A percentile compares a stretch with the other conserved stretches of the same genome.
These are phyloP conservation scores for Aspergillus clavatus DNA, from an alignment of 2,329 filamentous ascomycete genomes.

Conservation along the genomic window DNA sequence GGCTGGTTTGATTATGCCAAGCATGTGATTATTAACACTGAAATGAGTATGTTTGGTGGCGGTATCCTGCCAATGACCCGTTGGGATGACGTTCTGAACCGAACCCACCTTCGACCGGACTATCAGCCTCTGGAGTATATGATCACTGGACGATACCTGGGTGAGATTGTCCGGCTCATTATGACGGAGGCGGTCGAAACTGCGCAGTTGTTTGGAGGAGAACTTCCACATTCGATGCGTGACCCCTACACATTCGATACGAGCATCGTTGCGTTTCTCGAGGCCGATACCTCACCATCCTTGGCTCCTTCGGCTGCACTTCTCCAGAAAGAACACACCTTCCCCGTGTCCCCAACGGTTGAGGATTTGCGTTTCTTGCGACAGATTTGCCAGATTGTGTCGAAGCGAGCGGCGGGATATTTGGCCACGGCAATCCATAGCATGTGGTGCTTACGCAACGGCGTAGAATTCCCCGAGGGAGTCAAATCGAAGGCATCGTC, in stretches of 20 bases:
- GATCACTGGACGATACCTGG: conserved; percentile 59
- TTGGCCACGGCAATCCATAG: conserved; percentile 61
- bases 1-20: conserved; percentile 54
- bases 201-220: conserved; percentile 53
- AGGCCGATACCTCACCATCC: conserved; percentile 41
- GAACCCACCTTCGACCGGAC: conserved; percentile 53
- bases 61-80: conserved; percentile 54
- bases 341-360: conserved; percentile 42
- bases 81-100: conserved; percentile 59
- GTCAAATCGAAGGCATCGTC: conserved; percentile 17
- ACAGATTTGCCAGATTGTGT: conserved; percentile 50
- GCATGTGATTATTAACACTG: conserved; percentile 61
- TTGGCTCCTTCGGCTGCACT: conserved; percentile 39
- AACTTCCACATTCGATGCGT: conserved; percentile 51
- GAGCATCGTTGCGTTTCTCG: conserved; percentile 54
- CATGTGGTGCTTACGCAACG: conserved; percentile 53
- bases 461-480: conserved; percentile 39
- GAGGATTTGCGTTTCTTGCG: conserved; percentile 54
- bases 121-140: conserved; percentile 64
- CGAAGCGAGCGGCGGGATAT: conserved; percentile 56
- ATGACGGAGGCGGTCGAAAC: conserved; percentile 56
- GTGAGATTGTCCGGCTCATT: conserved; percentile 59
- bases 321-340: conserved; percentile 50
- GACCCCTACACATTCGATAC: conserved; percentile 58
- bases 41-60: conserved; percentile 61